Conservation (phyloP, 306 rosid species). For the Purshia tridentata region DNA sequence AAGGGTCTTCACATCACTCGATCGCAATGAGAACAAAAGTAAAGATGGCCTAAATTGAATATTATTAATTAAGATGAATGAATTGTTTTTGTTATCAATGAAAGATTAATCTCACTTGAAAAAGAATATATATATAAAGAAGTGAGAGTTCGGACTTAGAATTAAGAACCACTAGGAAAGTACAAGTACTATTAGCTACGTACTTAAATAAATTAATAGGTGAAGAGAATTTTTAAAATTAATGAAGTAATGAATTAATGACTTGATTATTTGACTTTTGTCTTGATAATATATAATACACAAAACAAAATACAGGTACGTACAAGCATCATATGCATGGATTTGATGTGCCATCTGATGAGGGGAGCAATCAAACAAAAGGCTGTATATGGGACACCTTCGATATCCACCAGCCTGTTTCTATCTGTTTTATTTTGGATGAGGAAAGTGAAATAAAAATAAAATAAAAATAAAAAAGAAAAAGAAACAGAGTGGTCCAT, state of each 20-base stretch:
- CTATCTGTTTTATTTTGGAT: not conserved
- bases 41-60: not conserved
- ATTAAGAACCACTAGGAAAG: not conserved
- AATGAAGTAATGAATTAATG: not conserved
- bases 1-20: not conserved
- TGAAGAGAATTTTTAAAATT: not conserved
- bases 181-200: not conserved
- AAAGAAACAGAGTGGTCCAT: constrained; percentile 1
- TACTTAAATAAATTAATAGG: not conserved
- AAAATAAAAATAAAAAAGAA: too few relatives aligned
- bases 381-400: not conserved
- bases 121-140: too few relatives aligned
- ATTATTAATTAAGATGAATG: not conserved
- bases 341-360: not conserved
- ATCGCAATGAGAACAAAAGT: too few relatives aligned
- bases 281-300: not conserved
- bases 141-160: too few relatives aligned
- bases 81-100: too few relatives aligned
- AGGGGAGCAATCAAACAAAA: not conserved
- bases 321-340: not conserved
- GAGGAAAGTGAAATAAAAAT: not conserved
- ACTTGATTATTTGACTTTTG: not conserved
- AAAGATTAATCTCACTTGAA: too few relatives aligned
- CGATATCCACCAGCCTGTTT: constrained; percentile 5
- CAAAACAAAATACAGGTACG: not conserved